phyloP scores from a whole-genome alignment of 306 rosid species.

The Cicer chorassanicum region DNA sequence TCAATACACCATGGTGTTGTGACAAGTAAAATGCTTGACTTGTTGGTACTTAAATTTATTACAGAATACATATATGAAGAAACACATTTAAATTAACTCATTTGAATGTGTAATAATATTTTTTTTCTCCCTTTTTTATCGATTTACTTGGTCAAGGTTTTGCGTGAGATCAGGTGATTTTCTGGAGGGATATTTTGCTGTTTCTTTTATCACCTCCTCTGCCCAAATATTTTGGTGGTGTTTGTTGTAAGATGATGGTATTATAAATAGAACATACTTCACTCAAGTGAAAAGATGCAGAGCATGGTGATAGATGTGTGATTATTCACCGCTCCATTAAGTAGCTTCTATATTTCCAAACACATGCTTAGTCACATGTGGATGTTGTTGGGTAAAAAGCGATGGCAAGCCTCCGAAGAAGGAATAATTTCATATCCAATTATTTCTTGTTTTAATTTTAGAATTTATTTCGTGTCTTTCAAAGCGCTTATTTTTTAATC shows the following conservation, averaged over 20 bases:
- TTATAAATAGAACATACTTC: constrained; percentile 28
- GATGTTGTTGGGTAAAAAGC: too few relatives aligned
- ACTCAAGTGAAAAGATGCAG: constrained; percentile 20
- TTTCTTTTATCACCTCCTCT: background rate
- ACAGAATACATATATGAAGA: constrained; percentile 68
- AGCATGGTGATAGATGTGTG: background rate
- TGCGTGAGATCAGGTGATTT: constrained; percentile 35
- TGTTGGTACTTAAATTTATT: constrained; percentile 71
- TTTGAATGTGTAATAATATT: constrained; percentile 55
- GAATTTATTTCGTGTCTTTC: background rate
- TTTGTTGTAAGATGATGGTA: constrained; percentile 41
- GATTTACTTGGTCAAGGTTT: constrained; percentile 42
- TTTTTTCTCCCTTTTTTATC: constrained; percentile 37
- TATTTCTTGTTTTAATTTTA: background rate
- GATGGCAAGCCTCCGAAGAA: too few relatives aligned
- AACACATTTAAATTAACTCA: constrained; percentile 53
- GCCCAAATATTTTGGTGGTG: constrained; percentile 26
- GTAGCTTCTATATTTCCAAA: too few relatives aligned
- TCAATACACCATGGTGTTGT: constrained; percentile 62
- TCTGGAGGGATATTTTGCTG: constrained; percentile 10
- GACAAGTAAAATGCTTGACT: constrained; percentile 68
- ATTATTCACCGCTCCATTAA: too few relatives aligned
- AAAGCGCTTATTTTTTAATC: background rate
- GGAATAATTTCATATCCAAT: constrained; percentile 2
- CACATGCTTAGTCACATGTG: too few relatives aligned